A percentile compares a stretch with the other conserved stretches of the same genome.
Conservation (phyloP, 495 filamentous ascomycete species). For the Cercophora newfieldiana region DNA sequence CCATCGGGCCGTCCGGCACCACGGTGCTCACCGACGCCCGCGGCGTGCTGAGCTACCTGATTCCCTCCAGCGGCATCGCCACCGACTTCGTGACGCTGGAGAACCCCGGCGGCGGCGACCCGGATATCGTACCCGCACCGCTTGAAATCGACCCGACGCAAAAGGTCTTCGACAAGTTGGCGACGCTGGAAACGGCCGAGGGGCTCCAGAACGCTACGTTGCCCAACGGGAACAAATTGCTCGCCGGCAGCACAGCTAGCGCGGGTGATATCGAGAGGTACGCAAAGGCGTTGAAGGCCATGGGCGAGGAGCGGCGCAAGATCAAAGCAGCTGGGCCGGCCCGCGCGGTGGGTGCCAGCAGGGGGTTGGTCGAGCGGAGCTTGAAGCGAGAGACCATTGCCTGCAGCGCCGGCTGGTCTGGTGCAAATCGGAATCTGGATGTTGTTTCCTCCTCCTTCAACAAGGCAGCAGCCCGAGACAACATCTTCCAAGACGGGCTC, state of each 20-base stretch:
- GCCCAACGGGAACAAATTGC: not conserved
- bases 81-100: not conserved
- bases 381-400: not conserved
- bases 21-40: not conserved
- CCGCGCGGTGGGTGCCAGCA: not conserved
- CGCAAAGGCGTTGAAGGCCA: not conserved
- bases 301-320: not conserved
- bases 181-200: not conserved
- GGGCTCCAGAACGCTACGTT: not conserved
- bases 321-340: not conserved
- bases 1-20: not conserved
- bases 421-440: too few relatives aligned
- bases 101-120: not conserved
- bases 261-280: not conserved
- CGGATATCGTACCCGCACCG: not conserved
- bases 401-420: not conserved
- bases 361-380: not conserved
- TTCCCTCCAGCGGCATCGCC: not conserved
- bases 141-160: not conserved
- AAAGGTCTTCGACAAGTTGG: not conserved
- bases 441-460: too few relatives aligned
- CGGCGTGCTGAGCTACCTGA: not conserved
- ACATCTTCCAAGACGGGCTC: not conserved
- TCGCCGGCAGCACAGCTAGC: not conserved
- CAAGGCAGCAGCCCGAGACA: not conserved